A percentile compares a stretch with the other conserved stretches of the same genome.
Conservation (phyloP, 441 rosid species). For the Croton laevigatus region DNA sequence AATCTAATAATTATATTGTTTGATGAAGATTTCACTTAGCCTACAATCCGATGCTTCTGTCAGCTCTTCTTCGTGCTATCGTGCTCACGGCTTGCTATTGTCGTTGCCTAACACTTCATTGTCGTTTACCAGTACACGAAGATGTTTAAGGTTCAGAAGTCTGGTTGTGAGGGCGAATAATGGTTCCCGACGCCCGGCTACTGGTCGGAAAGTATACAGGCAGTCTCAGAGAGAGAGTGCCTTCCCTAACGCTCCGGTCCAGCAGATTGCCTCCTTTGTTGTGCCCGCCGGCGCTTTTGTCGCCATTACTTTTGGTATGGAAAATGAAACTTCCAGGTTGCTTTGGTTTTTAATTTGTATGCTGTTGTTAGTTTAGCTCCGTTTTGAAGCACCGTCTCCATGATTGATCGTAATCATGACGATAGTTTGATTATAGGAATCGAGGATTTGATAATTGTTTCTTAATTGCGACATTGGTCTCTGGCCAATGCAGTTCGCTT, state of each 20-base stretch:
- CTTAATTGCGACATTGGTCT: not conserved
- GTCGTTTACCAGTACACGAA: conserved; percentile 21
- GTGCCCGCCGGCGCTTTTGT: conserved; percentile 57
- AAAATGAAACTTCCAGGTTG: not conserved
- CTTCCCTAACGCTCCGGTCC: conserved; percentile 39
- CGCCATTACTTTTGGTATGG: conserved; percentile 63
- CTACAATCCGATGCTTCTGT: conserved; percentile 16
- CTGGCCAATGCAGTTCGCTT: not conserved
- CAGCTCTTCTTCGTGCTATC: conserved; percentile 21
- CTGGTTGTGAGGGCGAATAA: conserved; percentile 41
- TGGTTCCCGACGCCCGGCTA: conserved; percentile 27
- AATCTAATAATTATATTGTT: not conserved
- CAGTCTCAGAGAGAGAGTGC: conserved; percentile 56
- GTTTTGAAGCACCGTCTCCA: not conserved
- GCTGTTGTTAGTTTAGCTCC: not conserved
- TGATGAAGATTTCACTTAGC: conserved; percentile 17
- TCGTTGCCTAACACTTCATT: conserved; percentile 26
- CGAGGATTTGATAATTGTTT: not conserved
- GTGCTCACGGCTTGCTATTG: conserved; percentile 19
- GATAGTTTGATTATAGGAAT: not conserved
- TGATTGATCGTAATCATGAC: not conserved
- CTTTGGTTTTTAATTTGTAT: not conserved
- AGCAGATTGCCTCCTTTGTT: conserved; percentile 56
- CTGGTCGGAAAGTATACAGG: conserved; percentile 51
- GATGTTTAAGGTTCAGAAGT: conserved; percentile 34